Conservation (phyloP, 306 rosid genomes). For the Quercus mongolica region DNA sequence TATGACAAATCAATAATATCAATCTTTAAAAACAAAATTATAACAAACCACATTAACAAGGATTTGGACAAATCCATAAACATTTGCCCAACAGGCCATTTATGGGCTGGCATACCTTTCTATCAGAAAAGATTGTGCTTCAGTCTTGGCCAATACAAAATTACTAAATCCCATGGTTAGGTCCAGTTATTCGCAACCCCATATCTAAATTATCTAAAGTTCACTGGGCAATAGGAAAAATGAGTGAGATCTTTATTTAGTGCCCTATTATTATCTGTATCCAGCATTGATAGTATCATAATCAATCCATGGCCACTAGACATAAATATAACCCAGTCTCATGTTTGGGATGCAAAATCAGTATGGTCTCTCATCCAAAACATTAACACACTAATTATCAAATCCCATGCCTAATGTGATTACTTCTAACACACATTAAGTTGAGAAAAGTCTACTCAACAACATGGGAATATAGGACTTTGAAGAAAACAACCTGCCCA, state of each 20-base stretch:
- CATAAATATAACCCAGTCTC: not conserved
- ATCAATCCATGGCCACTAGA: not conserved
- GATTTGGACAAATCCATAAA: not conserved
- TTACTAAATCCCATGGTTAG: constrained; percentile 11
- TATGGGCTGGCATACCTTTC: not conserved
- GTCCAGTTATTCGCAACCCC: constrained; percentile 7
- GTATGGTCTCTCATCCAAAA: not conserved
- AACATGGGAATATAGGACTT: constrained; percentile 1
- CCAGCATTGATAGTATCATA: not conserved
- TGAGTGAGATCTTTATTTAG: not conserved
- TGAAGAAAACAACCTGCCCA: constrained; percentile 59
- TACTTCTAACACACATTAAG: not conserved
- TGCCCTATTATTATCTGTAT: not conserved
- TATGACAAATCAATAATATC: not conserved
- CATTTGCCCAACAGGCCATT: not conserved
- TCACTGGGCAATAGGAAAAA: not conserved
- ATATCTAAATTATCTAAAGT: not conserved
- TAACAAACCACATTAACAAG: not conserved
- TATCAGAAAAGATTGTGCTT: not conserved
- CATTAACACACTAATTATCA: not conserved
- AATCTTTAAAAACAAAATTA: not conserved
- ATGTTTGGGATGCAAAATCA: not conserved
- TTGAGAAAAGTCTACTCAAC: constrained; percentile 11
- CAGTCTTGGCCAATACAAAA: not conserved
- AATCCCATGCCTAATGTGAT: not conserved